Conservation (phyloP, 306 rosid genomes). For the Prunus fruticosa region DNA sequence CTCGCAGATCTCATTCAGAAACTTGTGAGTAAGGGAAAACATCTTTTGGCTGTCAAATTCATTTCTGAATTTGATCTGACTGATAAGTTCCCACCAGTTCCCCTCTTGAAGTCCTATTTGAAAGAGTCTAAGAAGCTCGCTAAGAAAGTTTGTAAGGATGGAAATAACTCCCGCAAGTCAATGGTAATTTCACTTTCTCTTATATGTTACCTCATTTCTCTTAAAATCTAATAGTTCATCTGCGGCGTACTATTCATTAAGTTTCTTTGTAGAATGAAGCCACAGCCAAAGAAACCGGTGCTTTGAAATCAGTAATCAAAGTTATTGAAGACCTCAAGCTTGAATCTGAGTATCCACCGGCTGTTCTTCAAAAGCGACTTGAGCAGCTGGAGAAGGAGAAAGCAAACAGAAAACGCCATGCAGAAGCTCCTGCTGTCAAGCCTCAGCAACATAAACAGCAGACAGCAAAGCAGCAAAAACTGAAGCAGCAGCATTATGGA, state of each 20-base stretch:
- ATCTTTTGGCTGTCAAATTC: constrained; percentile 62
- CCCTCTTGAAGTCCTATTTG: constrained; percentile 60
- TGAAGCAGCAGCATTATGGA: constrained; percentile 37
- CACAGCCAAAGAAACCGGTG: constrained; percentile 54
- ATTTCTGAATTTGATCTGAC: constrained; percentile 62
- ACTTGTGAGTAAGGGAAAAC: constrained; percentile 52
- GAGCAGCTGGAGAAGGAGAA: constrained; percentile 52
- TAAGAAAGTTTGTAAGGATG: constrained; percentile 45
- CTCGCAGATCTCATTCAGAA: constrained; percentile 68
- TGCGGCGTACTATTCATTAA: constrained; percentile 4
- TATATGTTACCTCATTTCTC: neutral
- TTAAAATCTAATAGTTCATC: constrained; percentile 4
- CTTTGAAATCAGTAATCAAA: constrained; percentile 56
- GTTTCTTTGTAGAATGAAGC: constrained; percentile 56
- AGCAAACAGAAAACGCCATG: constrained; percentile 34
- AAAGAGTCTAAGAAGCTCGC: constrained; percentile 49
- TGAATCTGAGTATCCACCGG: constrained; percentile 55
- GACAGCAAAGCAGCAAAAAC: constrained; percentile 24
- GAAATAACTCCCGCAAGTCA: constrained; percentile 51
- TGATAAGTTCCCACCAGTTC: constrained; percentile 63
- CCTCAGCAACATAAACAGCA: constrained; percentile 28
- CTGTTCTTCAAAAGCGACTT: constrained; percentile 53
- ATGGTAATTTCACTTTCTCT: constrained; percentile 39
- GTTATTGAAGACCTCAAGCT: constrained; percentile 61
- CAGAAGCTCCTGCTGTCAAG: constrained; percentile 39